Base-by-base conservation (phyloP, 1,284 basidiomycete genomes). In the Cryptococcus jaspeensis region DNA sequence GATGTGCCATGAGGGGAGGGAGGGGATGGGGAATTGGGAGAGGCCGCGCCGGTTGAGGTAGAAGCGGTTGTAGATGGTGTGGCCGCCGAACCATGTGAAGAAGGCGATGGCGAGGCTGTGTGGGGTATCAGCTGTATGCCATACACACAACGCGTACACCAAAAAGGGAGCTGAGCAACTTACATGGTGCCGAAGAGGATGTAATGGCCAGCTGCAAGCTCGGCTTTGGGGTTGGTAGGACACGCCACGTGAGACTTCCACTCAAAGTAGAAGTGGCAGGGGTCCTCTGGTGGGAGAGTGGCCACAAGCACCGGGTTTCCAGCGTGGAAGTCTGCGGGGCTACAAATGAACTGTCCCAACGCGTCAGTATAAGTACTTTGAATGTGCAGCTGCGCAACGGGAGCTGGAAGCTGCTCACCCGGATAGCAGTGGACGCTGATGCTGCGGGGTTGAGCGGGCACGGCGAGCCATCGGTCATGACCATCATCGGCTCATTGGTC, bases 221-320 rank as follows among this genome's bases (percentile, higher is more conserved):
- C 53, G 1, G 65, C 54, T 47, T 69, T 67, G 25, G 52, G 58
- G 55, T 69, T 73, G 9, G 73, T 71, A 11, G 72, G 69, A 60
- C 76, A 78, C 5, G 76, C 76, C 28, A 75, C 71, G 53, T 76
- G 76, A 11, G 73, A 76, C 45, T 61, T 62, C 76, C 76, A 78
- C 52, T 78, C 76, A 53, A 78, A 77, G 65, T 72, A 72, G 61
- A 76, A 78, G 46, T 74, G 70, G 55, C 76, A 78, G 25, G 68
- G 63, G 23, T 74, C 59, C 15, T 60, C 63, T 7, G 67, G 65
- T 6, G 76, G 76, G 0, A 78, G 59, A 5, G 72, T 63, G 5
- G 75, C 72, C 4, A 77, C 59, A 16, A 78, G 66, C 2, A 59
- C 55, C 2, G 75, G 76, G 11, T 52, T 68, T 11, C 75, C 76